These are phyloP conservation scores for Aspergillus neotritici DNA, from an alignment of 2,329 filamentous ascomycete genomes.

Conservation along the genomic window DNA sequence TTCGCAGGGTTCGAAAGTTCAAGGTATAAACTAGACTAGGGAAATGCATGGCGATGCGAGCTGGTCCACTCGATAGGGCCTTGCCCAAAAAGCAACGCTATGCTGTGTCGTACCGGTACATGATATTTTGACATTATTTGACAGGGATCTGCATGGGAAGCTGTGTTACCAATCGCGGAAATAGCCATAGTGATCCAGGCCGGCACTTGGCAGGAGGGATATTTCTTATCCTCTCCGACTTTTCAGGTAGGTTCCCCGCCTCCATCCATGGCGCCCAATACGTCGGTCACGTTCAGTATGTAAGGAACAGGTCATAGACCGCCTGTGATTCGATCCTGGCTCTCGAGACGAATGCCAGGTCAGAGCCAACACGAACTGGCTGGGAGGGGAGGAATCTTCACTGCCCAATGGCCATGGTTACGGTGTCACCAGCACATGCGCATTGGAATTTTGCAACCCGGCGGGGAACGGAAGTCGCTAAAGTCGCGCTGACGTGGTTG, in stretches of 20 bases:
- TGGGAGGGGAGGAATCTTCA: too few relatives aligned
- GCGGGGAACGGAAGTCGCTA: too few relatives aligned
- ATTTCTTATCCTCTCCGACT: background rate
- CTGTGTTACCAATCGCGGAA: background rate
- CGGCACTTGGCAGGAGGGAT: background rate
- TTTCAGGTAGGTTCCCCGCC: conserved; percentile 4
- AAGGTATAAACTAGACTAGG: conserved; percentile 11
- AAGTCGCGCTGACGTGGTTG: too few relatives aligned
- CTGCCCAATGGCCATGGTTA: too few relatives aligned
- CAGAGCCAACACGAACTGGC: too few relatives aligned
- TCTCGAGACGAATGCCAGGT: too few relatives aligned
- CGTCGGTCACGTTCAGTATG: background rate
- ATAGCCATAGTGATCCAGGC: conserved; percentile 2
- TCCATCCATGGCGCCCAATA: background rate
- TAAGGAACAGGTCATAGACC: conserved; percentile 1
- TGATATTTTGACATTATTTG: conserved; percentile 10
- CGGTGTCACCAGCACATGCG: too few relatives aligned
- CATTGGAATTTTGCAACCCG: too few relatives aligned
- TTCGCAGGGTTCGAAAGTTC: background rate
- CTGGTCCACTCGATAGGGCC: conserved; percentile 9
- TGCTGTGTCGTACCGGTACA: conserved; percentile 7
- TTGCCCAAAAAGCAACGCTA: conserved; percentile 5
- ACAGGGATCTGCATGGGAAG: conserved; percentile 9
- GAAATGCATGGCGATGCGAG: conserved; percentile 13
- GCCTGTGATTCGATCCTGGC: background rate